Conservation (phyloP, 768 basidiomycete genomes). For the Asterophora parasitica region DNA sequence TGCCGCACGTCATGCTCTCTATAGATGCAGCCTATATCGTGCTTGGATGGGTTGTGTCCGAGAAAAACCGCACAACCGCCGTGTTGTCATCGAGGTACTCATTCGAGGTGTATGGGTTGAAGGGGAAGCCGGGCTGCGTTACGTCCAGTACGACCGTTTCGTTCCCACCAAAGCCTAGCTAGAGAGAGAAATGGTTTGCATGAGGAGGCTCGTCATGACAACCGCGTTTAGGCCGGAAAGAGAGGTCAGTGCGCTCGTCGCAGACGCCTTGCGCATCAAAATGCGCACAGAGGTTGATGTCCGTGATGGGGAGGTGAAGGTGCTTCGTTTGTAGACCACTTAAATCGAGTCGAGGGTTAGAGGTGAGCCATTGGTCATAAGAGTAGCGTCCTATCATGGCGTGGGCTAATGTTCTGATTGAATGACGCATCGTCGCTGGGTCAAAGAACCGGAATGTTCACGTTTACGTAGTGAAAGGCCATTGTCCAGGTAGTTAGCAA, state of each 20-base stretch:
- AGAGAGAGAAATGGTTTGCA: slow-evolving; percentile 20
- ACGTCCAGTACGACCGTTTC: slow-evolving; percentile 13
- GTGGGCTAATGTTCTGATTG: too few relatives aligned
- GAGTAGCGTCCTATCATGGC: not conserved
- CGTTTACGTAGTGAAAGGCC: not conserved
- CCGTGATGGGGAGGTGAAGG: slow-evolving; percentile 7
- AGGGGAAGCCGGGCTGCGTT: slow-evolving; percentile 8
- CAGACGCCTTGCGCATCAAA: slow-evolving; percentile 17
- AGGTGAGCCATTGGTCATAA: too few relatives aligned
- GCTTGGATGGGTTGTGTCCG: slow-evolving; percentile 8
- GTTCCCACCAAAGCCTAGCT: slow-evolving; percentile 11
- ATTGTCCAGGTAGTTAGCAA: too few relatives aligned
- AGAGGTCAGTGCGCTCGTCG: slow-evolving; percentile 18
- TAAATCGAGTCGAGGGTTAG: slow-evolving; percentile 1
- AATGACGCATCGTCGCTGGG: too few relatives aligned
- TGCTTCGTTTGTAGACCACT: not conserved
- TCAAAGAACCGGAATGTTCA: not conserved
- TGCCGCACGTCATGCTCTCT: slow-evolving; percentile 7
- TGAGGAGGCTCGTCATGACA: slow-evolving; percentile 11
- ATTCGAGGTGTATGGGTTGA: not conserved
- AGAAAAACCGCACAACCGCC: slow-evolving; percentile 6
- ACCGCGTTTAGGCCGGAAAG: slow-evolving; percentile 8
- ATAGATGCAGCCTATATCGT: slow-evolving; percentile 15
- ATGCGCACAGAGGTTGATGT: slow-evolving; percentile 16
- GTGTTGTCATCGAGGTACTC: not conserved